Base-by-base conservation (phyloP, 2,329 filamentous ascomycete species). In the Alternaria ventricosa region DNA sequence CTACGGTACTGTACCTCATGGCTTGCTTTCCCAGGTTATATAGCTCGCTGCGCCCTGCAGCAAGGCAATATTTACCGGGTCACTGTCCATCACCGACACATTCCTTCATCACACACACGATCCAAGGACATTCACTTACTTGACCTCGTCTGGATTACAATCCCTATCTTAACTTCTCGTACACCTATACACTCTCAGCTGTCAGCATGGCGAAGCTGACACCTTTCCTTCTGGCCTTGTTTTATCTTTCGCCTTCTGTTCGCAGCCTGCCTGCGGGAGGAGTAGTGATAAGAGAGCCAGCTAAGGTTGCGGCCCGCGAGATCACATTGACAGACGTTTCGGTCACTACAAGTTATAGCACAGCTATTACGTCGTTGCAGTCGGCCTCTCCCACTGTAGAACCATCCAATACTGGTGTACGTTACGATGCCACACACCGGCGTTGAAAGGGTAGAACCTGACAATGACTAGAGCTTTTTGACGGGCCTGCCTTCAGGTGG, bases 341-440 rank as follows among this genome's bases (percentile, higher is more conserved):
- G 3, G 69, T 72, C 9, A 79, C 76, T 2, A 79, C 74, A 18
- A 78, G 72, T 57, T 79, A 78, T 55, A 76, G 67, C 23, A 74
- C 68, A 36, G 56, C 66, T 4, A 65, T 76, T n/a, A 61, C 70
- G 22, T 67, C 74, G 4, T 49, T 79, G 18, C 77, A 79, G 55
- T 72, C 72, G 11, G 71, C 66, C 25, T 70, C 69, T 20, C 44
- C 62, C n/a, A 76, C 76, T 7, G 59, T 70, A 5, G 63, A 68
- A 11, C 70, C 72, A 20, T 68, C 74, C 5, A 50, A 74, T 25
- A 74, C 75, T 46, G 77, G 76, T 13, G 78, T 79, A 71, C 36
- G 71, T 67, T 51, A 51, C 15, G 1, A 13, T 4, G 12, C 6
- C 13, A 44, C n/a, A n/a, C 12, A 18, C 2, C 8, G n/a, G n/a